Evolutionary conservation across 2,329 filamentous ascomycete species (phyloP).

Genomic region (Fusarium nygamai): DNA sequence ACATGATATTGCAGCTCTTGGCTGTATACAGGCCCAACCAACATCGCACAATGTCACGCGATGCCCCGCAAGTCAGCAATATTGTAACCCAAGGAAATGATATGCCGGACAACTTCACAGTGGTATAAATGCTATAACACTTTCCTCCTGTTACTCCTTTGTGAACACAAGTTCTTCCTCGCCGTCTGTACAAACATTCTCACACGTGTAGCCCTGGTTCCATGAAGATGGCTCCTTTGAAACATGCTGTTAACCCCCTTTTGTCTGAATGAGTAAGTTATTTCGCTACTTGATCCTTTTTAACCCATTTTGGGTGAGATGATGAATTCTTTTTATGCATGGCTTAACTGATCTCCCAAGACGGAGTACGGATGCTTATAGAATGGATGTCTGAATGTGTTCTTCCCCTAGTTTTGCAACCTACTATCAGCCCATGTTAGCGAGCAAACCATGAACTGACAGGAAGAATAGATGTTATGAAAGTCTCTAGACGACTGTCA

Average conservation of each 20-base stretch:
- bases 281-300: neutral
- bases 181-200: neutral
- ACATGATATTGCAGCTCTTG: slow-evolving; percentile 43
- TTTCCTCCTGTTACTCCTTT: neutral
- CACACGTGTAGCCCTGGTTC: neutral
- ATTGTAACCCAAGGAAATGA: slow-evolving; percentile 13
- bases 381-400: slow-evolving; percentile 46
- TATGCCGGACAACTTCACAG: neutral
- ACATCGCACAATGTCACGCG: slow-evolving; percentile 33
- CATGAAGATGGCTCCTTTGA: neutral
- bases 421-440: neutral
- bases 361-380: slow-evolving; percentile 40
- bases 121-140: slow-evolving; percentile 29
- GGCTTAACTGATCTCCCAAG: slow-evolving; percentile 47
- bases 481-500: neutral
- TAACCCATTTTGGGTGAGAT: slow-evolving; percentile 16
- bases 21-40: slow-evolving; percentile 12
- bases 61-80: slow-evolving; percentile 36
- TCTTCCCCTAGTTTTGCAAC: neutral
- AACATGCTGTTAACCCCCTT: neutral
- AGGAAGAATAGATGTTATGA: neutral
- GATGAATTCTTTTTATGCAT: slow-evolving; percentile 48
- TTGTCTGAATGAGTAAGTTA: slow-evolving; percentile 18
- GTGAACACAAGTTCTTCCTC: neutral
- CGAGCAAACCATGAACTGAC: slow-evolving; percentile 3